Conservation (phyloP, 2,329 filamentous ascomycete species). For the Cytospora piceae region DNA sequence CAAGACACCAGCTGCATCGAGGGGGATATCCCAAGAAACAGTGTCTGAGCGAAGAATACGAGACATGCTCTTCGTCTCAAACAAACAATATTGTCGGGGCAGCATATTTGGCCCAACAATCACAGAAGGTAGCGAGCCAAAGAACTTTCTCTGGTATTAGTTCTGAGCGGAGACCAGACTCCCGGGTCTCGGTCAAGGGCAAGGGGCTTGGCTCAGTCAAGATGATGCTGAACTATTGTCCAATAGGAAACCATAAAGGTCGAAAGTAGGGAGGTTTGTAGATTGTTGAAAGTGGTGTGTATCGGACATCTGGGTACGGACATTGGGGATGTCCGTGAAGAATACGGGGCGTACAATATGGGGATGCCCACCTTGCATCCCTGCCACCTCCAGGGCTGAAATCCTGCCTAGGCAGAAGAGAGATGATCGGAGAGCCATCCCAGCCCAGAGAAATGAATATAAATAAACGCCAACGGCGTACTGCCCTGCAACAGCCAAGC, state of each 20-base stretch:
- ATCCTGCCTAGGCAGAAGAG: neutral
- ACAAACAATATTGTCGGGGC: too few relatives aligned
- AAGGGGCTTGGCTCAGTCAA: neutral
- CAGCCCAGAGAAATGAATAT: neutral
- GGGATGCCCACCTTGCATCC: slow-evolving; percentile 1
- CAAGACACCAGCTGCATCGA: neutral
- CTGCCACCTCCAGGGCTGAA: neutral
- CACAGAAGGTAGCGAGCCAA: neutral
- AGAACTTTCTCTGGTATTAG: too few relatives aligned
- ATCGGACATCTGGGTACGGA: slow-evolving; percentile 13
- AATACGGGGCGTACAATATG: neutral
- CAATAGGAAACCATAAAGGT: neutral
- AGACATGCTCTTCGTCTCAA: neutral
- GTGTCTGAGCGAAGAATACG: neutral
- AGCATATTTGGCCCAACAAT: neutral
- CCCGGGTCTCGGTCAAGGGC: neutral
- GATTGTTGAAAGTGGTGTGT: neutral
- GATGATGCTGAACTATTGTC: neutral
- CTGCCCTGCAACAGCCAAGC: neutral
- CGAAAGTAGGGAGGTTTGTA: neutral
- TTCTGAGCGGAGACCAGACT: too few relatives aligned
- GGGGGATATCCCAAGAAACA: neutral
- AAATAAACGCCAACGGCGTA: neutral
- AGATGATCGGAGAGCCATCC: neutral
- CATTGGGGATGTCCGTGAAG: slow-evolving; percentile 30